A percentile compares a stretch with the other conserved stretches of the same genome.
Evolutionary conservation across 495 filamentous ascomycete genomes (phyloP).

Genomic region (Penicillium herquei): DNA sequence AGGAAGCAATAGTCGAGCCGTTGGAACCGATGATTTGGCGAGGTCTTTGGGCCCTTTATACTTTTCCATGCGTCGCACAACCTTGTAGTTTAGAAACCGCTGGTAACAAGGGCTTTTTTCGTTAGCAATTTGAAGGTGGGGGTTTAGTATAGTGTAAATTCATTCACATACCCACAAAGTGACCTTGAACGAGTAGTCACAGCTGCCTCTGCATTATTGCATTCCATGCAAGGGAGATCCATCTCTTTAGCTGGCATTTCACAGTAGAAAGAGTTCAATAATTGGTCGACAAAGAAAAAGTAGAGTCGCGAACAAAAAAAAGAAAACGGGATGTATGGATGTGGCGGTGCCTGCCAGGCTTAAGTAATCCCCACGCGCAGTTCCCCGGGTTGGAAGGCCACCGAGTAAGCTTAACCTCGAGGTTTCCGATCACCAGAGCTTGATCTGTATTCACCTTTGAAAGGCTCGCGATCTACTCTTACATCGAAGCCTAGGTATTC

Average conservation of each 20-base stretch:
- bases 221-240: constrained; percentile 35
- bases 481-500: constrained; percentile 12
- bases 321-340: constrained; percentile 2
- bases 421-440: constrained; percentile 16
- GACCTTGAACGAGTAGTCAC: constrained; percentile 42
- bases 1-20: constrained; percentile 65
- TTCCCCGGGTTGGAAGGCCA: constrained; percentile 31
- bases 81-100: constrained; percentile 71
- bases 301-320: constrained; percentile 6
- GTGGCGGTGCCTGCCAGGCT: constrained; percentile 17
- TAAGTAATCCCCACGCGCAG: constrained; percentile 38
- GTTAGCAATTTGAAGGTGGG: background rate
- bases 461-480: background rate
- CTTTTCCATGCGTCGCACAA: constrained; percentile 72
- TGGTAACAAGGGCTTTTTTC: constrained; percentile 67
- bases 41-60: constrained; percentile 37
- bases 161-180: constrained; percentile 44
- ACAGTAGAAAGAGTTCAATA: background rate
- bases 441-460: constrained; percentile 2
- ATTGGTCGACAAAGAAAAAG: constrained; percentile 5
- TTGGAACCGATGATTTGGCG: constrained; percentile 23
- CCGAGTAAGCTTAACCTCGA: constrained; percentile 19
- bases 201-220: constrained; percentile 37
- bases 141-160: background rate
- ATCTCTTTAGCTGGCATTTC: constrained; percentile 43